Base-by-base conservation (phyloP, 805 yeast species). In the Kodamaea restingae region DNA sequence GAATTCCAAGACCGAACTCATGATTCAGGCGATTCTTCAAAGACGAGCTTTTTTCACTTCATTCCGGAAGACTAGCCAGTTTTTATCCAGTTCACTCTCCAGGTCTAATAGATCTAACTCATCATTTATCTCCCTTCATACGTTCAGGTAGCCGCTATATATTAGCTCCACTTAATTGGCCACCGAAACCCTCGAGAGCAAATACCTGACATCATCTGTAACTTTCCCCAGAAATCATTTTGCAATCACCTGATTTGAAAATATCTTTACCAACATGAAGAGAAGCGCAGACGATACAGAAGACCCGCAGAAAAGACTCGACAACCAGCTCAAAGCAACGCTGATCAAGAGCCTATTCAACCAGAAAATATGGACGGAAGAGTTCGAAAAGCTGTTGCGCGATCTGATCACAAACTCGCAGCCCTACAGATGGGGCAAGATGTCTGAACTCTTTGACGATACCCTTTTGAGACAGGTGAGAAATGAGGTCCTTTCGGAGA, bases 371-470 rank as follows among this genome's bases (percentile, higher is more conserved):
- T 80, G 81, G 70, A 58, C 63, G 18, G 49, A 55, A 1, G 44
- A 60, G 2, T 75, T 71, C 47, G 71, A 66, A 43, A 35, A 44
- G 9, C 47, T 54, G 1, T 53, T 84, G 38, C 64, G 65, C 39
- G 40, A 62, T 2, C 60, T 63, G 21, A 76, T 88, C 26, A 47
- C 62, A 1, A 61, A 65, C 6, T 78, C 95, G 2, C 70, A 76
- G 46, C 98, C 98, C 1, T 93, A 84, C 58, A 73, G 78, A 55
- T 91, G 97, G 90, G 97, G 98, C 2, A 80, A 88, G 10, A 83
- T 93, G 35, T 70, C 67, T 15, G 74, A 80, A 24, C 65, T 93
- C 34, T 71, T 93, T 29, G 78, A 90, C 55, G 95, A 91, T 47
- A 76, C 79, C 1, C 63, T 95, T 27, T 64, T 93, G 39, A 68